Base-by-base conservation (phyloP, 1,284 basidiomycete species). In the Pseudozyma thailandica region DNA sequence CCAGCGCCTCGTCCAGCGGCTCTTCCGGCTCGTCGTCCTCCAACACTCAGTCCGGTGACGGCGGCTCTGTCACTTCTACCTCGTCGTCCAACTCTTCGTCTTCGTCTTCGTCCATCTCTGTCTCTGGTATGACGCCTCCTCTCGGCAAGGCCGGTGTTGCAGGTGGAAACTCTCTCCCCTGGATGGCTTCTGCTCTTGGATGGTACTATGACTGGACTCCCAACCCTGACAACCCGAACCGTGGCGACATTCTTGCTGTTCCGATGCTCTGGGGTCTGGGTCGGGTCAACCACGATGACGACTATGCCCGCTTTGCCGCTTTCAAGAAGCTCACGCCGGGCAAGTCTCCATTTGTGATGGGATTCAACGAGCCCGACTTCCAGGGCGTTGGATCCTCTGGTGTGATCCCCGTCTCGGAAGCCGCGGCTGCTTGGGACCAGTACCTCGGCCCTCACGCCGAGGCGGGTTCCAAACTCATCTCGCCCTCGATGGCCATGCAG, bases 261-360 rank as follows among this genome's bases (percentile, higher is more conserved):
- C 59, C 76, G 27, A 75, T 75, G 74, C 58, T 70, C 20, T 78
- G 76, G 76, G 76, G 76, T 43, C 50, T 75, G 9, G 76, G 76
- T 13, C 51, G 61, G 12, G 54, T 56, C 37, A 31, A 52, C 33
- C 70, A 75, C 46, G 73, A 77, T 39, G 58, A 78, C 33, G 74
- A 78, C 33, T 41, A 23, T 20, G 39, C 54, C 7, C 72, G 76
- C n/a, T 72, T 75, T 43, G 35, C 56, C 4, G 72, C 60, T 1
- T 78, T 77, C 47, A 62, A 78, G 56, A 61, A 72, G 48, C 43
- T 78, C 45, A 53, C 41, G 23, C 59, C 63, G 3, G 76, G 74
- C 0, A 47, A 44, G 1, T 37, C 47, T 8, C 45, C 53, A 6
- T 74, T 70, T 31, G 69, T 78, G 3, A 69, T 72, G 49, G 76